Conservation (phyloP, 345 rosid genomes). For the sweet orange (Citrus sinensis) region DNA sequence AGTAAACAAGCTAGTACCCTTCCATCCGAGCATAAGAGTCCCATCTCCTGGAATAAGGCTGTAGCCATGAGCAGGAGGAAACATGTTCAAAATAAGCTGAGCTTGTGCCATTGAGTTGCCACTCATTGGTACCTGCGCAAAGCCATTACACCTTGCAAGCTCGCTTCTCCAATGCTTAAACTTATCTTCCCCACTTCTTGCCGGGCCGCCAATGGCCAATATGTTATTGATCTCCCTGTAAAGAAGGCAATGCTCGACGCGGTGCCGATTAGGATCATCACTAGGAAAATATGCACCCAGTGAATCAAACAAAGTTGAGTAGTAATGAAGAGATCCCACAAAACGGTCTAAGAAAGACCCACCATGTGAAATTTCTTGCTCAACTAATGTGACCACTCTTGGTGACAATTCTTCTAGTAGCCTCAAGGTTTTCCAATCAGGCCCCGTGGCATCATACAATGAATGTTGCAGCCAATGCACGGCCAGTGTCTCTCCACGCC, state of each 20-base stretch:
- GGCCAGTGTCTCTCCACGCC: constrained; percentile 47
- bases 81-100: constrained; percentile 61
- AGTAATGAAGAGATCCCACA: constrained; percentile 60
- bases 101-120: constrained; percentile 70
- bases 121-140: constrained; percentile 53
- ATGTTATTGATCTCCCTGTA: constrained; percentile 57
- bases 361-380: constrained; percentile 52
- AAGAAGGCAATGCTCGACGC: constrained; percentile 49
- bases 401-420: constrained; percentile 47
- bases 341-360: constrained; percentile 65
- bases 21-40: constrained; percentile 64
- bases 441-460: constrained; percentile 54
- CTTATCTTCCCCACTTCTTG: constrained; percentile 69
- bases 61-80: constrained; percentile 58
- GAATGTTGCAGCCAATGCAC: constrained; percentile 74
- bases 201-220: constrained; percentile 64
- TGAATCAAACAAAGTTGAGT: constrained; percentile 61
- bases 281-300: constrained; percentile 39
- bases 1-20: constrained; percentile 54
- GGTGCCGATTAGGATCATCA: constrained; percentile 43
- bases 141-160: constrained; percentile 25
- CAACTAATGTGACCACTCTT: constrained; percentile 49
- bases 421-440: constrained; percentile 55
- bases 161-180: constrained; percentile 52
- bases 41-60: constrained; percentile 63